Percentiles rank a stretch among this genome's conserved stretches.
phyloP scores from a whole-genome alignment of 148 eudicot species.

The Rhododendron williamsianum region DNA sequence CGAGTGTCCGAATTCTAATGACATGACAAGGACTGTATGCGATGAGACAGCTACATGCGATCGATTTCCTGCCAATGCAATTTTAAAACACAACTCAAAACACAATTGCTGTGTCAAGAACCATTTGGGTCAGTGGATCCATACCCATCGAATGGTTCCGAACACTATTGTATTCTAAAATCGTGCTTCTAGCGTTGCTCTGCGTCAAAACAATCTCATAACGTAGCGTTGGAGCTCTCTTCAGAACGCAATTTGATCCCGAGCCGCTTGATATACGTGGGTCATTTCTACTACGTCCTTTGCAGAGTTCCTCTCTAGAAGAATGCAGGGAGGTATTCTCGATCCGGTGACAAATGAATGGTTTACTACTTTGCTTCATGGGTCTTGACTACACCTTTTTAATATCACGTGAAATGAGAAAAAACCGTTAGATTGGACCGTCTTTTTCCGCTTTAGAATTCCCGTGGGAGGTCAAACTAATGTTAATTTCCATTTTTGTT shows the following conservation, averaged over 20 bases:
- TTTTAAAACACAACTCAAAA: neutral
- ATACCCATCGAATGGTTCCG: neutral
- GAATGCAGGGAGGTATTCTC: neutral
- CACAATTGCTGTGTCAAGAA: too few relatives aligned
- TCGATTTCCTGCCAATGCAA: neutral
- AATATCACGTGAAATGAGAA: neutral
- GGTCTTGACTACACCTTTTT: neutral
- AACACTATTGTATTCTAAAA: neutral
- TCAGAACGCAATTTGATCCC: neutral
- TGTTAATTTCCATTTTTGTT: too few relatives aligned
- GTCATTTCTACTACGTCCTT: neutral
- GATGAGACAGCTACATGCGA: too few relatives aligned
- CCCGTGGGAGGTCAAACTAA: neutral
- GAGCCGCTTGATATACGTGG: neutral
- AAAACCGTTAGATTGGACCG: neutral
- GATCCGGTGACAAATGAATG: neutral
- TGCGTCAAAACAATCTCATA: neutral
- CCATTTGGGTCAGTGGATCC: neutral
- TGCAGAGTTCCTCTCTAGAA: neutral
- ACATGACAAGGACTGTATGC: too few relatives aligned
- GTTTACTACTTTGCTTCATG: neutral
- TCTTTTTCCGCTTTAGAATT: neutral
- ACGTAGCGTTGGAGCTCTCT: neutral
- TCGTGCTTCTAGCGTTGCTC: neutral
- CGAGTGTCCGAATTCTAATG: neutral